Evolutionary conservation across 139 green algal genomes (phyloP), one percentile per base, ranked within the genome.

Genomic region (Chlorella ohadii): DNA sequence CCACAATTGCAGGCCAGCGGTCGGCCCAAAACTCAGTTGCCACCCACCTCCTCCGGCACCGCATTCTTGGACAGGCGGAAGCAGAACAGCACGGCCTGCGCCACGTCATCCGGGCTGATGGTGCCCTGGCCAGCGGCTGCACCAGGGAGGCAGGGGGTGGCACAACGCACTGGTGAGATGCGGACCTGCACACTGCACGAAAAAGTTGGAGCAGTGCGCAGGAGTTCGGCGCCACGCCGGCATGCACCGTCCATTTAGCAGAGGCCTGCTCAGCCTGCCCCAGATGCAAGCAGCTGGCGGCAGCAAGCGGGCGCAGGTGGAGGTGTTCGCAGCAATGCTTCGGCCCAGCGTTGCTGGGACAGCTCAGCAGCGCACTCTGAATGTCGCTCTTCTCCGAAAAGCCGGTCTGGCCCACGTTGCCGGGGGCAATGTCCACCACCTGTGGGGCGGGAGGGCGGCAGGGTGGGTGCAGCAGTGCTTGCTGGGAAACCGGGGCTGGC

Each of bases 61-160:
- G 79, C 79, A 25, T 84, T 84, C 79, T 84, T 84, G 65, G 79
- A 84, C 1, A 84, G 65, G 44, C 79, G 47, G 65, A 84, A 84
- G 79, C 65, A 78, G 65, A 84, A 77, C 28, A 84, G 31, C 33
- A 84, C 79, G 11, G 79, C 79, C 79, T 84, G 31, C 2, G 65
- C 79, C 31, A 84, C 79, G 38, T 84, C 79, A 4, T 77, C 47
- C 22, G 79, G 79, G 16, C 3, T 38, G 66, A 84, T 78, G 31
- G 65, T 68, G 65, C 79, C 79, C 79, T 84, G 79, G 3, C 66
- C 79, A 4, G 38, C 77, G 61, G 77, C 77, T 38, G 28, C 57
- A 34, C 4, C 51, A 67, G 73, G 16, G 31, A 4, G 16, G 33
- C 13, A 63, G 16, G 41, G 28, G 68, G 23, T 7, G 39, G 20